Conservation (phyloP, 2,329 filamentous ascomycete species). For the Fusarium avenaceum region DNA sequence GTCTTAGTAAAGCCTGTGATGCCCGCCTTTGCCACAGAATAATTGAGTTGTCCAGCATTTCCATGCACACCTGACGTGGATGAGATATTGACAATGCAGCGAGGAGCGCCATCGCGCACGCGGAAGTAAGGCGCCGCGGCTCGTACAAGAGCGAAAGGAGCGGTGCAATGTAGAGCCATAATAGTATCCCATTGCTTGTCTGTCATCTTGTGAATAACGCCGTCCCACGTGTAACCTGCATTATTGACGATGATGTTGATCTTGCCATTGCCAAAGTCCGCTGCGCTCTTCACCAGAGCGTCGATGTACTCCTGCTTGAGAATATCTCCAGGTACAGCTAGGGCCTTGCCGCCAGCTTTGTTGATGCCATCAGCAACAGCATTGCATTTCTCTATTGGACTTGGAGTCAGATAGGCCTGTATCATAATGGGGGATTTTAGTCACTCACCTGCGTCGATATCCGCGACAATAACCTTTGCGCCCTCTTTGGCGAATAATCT, state of each 20-base stretch:
- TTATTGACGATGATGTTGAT: conserved; percentile 95
- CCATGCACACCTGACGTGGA: conserved; percentile 86
- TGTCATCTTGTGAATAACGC: conserved; percentile 91
- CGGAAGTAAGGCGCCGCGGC: conserved; percentile 89
- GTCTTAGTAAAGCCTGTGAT: conserved; percentile 87
- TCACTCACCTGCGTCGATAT: conserved; percentile 78
- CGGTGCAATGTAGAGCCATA: conserved; percentile 84
- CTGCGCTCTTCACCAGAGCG: conserved; percentile 78
- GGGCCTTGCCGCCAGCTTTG: conserved; percentile 72
- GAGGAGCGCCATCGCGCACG: conserved; percentile 83
- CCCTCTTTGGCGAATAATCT: conserved; percentile 89
- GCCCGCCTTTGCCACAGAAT: conserved; percentile 86
- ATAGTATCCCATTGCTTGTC: conserved; percentile 95
- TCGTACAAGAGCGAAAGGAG: conserved; percentile 86
- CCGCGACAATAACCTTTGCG: conserved; percentile 84
- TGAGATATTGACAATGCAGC: conserved; percentile 86
- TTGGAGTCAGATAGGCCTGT: background rate
- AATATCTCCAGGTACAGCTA: conserved; percentile 83
- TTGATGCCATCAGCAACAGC: conserved; percentile 79
- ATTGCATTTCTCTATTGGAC: conserved; percentile 72
- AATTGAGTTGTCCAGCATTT: conserved; percentile 93
- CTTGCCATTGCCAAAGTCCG: conserved; percentile 86
- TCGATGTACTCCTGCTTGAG: conserved; percentile 78
- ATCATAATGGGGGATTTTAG: rapidly evolving
- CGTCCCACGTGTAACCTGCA: conserved; percentile 93